Conservation (phyloP, 768 basidiomycete species). For the Rhodotorula paludigena region DNA sequence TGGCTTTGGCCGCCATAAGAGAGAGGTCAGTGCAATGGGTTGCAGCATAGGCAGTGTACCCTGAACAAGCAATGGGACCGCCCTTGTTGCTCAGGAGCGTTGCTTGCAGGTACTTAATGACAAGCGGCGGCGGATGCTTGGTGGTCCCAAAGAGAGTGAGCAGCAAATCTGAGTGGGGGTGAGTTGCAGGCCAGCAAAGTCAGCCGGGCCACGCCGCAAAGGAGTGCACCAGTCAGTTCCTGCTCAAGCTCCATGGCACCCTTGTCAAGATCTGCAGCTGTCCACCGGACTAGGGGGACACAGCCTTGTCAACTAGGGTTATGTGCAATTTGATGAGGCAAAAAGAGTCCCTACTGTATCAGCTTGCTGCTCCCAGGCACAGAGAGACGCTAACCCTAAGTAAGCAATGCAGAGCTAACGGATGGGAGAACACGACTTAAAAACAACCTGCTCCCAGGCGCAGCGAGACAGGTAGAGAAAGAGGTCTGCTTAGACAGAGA, state of each 20-base stretch:
- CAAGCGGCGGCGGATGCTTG: background rate
- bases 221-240: background rate
- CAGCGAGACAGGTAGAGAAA: too few species aligned
- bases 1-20: background rate
- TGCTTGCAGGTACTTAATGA: background rate
- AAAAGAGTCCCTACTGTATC: background rate
- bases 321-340: background rate
- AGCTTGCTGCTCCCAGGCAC: too few species aligned
- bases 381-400: too few species aligned
- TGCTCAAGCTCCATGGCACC: background rate
- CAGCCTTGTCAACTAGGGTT: too few species aligned
- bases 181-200: background rate
- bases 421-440: too few species aligned
- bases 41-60: background rate
- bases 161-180: background rate
- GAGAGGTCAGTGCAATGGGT: background rate
- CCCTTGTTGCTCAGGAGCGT: background rate
- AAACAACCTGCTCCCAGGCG: too few species aligned
- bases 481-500: too few species aligned
- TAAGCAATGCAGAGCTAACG: constrained; percentile 58
- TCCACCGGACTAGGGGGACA: background rate
- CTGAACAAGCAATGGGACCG: background rate
- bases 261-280: background rate
- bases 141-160: constrained; percentile 7
- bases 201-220: rapidly evolving